Evolutionary conservation across 1,284 basidiomycete genomes (phyloP), one percentile per base, ranked within the genome.

Genomic region (Apiotrichum porosum): DNA sequence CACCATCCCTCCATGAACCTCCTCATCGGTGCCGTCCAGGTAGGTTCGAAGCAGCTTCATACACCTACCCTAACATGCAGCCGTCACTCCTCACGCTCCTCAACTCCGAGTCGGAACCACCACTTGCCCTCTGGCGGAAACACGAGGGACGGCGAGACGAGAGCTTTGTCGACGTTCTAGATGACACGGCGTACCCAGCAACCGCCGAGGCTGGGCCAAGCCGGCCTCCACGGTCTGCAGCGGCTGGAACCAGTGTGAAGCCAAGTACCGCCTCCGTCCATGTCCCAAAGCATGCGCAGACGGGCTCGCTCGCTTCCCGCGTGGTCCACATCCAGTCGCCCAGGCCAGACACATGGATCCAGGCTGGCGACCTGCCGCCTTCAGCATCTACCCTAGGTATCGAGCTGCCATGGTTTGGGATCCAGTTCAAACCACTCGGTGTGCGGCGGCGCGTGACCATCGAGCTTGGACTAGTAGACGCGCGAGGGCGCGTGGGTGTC

Each of bases 261-360:
- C 6, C 10, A 24, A 39, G 28, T 43, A 35, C 26, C 19, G 34
- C 22, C 42, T 15, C 32, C 22, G n/a, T 3, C 6, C 44, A 44
- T 3, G 61, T 73, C n/a, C 83, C 83, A 17, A 43, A 61, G 30
- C 81, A 61, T 39, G 54, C 12, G 15, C 49, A 50, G n/a, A 37
- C 66, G 24, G 53, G 66, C 58, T 19, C 60, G 47, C 73, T 52
- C 65, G 83, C n/a, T 63, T 78, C 63, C 60, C 81, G 80, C 0
- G 86, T 89, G 0, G 75, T 91, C n/a, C 88, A 91, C 58, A 79
- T 91, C 37, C 88, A 90, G 62, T 87, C 85, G 3, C 86, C 86
- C 9, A 81, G 81, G 26, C 76, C 73, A 28, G 80, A 76, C 28
- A 86, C 87, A 0, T 90, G 78, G 62, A 82, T 90, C 42, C 81